Evolutionary conservation across 768 basidiomycete genomes (phyloP).

Genomic region (Leccinellum rugosiceps): DNA sequence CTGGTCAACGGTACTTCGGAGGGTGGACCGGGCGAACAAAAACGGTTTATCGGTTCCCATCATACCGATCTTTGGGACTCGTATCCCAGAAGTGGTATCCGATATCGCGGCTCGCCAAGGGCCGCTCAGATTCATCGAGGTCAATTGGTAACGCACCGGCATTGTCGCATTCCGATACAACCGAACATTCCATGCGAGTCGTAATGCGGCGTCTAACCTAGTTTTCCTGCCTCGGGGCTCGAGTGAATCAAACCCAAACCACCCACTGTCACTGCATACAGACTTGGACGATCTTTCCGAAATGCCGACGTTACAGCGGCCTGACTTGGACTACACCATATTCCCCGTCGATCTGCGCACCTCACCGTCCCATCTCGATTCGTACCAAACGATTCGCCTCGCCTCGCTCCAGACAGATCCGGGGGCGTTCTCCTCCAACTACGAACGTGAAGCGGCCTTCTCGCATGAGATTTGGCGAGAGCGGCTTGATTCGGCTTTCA

Average conservation of each 20-base stretch:
- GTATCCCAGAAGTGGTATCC: background rate
- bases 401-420: conserved; percentile 22
- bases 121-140: background rate
- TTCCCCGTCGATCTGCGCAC: conserved; percentile 13
- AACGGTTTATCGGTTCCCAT: background rate
- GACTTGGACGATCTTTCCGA: background rate
- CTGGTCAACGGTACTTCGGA: background rate
- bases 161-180: background rate
- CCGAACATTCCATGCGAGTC: background rate
- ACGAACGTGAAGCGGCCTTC: conserved; percentile 21
- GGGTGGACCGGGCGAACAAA: background rate
- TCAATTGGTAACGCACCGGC: background rate
- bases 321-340: conserved; percentile 6
- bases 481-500: conserved; percentile 13
- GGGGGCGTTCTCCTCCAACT: conserved; percentile 19
- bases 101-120: background rate
- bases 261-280: background rate
- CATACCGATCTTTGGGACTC: too few species aligned
- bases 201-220: background rate
- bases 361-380: conserved; percentile 24
- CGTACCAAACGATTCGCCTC: conserved; percentile 22
- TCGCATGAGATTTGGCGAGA: conserved; percentile 22
- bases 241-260: background rate
- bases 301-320: background rate
- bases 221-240: background rate